Conservation (phyloP, 768 basidiomycete species). For the Naganishia friedmannii region DNA sequence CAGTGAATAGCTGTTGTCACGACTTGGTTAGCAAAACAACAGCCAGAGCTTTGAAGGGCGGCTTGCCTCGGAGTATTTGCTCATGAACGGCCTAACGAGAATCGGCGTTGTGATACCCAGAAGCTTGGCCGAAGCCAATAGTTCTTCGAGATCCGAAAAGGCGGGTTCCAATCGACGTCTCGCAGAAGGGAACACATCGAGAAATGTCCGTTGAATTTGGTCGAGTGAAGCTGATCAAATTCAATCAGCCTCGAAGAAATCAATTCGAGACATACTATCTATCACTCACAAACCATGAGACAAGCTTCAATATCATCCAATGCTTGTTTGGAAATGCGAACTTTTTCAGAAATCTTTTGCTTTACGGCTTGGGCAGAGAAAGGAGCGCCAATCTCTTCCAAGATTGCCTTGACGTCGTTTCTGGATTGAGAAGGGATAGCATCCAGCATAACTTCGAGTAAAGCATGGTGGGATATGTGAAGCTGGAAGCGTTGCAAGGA, state of each 20-base stretch:
- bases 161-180: slow-evolving; percentile 35
- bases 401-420: slow-evolving; percentile 8
- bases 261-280: not conserved
- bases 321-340: slow-evolving; percentile 18
- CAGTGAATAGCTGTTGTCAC: slow-evolving; percentile 40
- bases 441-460: slow-evolving; percentile 23
- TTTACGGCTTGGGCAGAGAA: not conserved
- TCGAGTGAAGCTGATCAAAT: slow-evolving; percentile 38
- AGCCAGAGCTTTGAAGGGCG: not conserved
- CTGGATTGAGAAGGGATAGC: not conserved
- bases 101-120: slow-evolving; percentile 40
- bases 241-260: slow-evolving; percentile 30
- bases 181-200: slow-evolving; percentile 32
- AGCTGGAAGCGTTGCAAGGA: slow-evolving; percentile 44
- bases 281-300: slow-evolving; percentile 39
- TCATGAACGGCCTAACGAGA: slow-evolving; percentile 43
- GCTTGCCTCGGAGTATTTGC: slow-evolving; percentile 42
- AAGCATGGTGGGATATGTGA: slow-evolving; percentile 44
- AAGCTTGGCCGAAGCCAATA: slow-evolving; percentile 39
- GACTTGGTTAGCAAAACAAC: not conserved
- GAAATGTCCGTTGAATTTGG: slow-evolving; percentile 22
- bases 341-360: slow-evolving; percentile 13
- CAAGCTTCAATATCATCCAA: slow-evolving; percentile 48
- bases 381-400: not conserved
- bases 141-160: slow-evolving; percentile 37